These are phyloP conservation scores for Wickerhamomyces tratensis DNA, from an alignment of 805 yeast genomes.

Conservation along the genomic window DNA sequence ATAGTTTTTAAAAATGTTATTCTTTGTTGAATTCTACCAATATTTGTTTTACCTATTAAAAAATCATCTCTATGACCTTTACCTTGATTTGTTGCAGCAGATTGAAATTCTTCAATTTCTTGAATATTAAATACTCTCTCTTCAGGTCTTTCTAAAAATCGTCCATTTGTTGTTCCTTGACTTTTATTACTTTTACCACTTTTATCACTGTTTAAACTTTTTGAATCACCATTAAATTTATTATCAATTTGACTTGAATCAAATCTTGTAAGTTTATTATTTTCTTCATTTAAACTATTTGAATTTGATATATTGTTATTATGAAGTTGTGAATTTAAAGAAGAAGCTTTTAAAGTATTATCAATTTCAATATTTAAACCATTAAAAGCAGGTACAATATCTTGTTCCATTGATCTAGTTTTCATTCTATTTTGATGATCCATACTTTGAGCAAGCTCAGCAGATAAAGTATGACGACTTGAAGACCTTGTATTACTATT, in stretches of 20 bases:
- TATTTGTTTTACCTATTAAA: not conserved
- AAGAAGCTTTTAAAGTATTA: not conserved
- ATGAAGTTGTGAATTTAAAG: too few relatives aligned
- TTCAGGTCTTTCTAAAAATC: not conserved
- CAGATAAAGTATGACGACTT: not conserved
- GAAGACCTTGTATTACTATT: not conserved
- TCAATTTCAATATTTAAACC: slow-evolving; percentile 14
- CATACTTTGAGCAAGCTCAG: not conserved
- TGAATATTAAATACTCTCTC: not conserved
- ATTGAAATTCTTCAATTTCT: not conserved
- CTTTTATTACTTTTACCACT: not conserved
- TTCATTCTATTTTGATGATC: slow-evolving; percentile 2
- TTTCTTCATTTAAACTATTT: not conserved
- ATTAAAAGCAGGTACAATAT: slow-evolving; percentile 15
- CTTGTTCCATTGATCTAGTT: slow-evolving; percentile 9
- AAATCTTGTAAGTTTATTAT: not conserved
- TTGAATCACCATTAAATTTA: not conserved
- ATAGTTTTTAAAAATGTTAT: slow-evolving; percentile 8
- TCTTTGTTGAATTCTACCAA: slow-evolving; percentile 16
- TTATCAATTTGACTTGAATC: slow-evolving; percentile 1
- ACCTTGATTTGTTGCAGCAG: not conserved
- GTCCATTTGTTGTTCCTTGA: not conserved
- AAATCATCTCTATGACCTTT: not conserved
- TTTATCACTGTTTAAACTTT: not conserved
- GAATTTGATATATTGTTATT: too few relatives aligned